These are phyloP conservation scores for Globisporangium ultimum DNA, from an alignment of 352 stramenopile genomes.

Conservation along the genomic window DNA sequence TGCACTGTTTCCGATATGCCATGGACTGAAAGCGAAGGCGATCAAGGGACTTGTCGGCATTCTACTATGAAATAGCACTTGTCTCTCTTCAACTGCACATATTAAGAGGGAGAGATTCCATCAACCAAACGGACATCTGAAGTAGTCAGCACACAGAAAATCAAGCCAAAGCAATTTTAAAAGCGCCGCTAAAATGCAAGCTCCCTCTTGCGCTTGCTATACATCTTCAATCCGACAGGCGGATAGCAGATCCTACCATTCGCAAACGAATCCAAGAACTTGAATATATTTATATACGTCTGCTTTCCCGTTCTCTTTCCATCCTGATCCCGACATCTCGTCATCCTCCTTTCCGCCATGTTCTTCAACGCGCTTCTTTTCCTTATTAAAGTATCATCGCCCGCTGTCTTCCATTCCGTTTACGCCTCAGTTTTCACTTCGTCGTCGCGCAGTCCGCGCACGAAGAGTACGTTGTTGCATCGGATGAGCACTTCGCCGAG, in stretches of 20 bases:
- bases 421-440: slow-evolving; percentile 16
- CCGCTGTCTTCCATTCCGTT: not conserved
- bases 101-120: no score
- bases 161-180: no score
- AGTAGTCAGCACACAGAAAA: no score
- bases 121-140: no score
- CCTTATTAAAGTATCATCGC: not conserved
- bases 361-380: not conserved
- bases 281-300: slow-evolving; percentile 1
- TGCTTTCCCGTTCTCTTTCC: not conserved
- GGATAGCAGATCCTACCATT: not conserved
- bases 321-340: not conserved
- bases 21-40: no score
- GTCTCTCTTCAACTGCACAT: no score
- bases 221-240: not conserved
- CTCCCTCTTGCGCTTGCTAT: not conserved
- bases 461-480: slow-evolving; percentile 99
- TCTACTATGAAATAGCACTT: no score
- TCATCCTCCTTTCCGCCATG: not conserved
- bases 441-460: slow-evolving; percentile 68
- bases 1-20: no score
- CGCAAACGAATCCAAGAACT: not conserved
- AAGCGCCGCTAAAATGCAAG: no score
- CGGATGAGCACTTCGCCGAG: slow-evolving; percentile 98
- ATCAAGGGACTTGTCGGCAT: no score